Percentiles rank a stretch among this genome's conserved stretches.
Conservation (phyloP, 345 rosid genomes). For the Pistacia integerrima region DNA sequence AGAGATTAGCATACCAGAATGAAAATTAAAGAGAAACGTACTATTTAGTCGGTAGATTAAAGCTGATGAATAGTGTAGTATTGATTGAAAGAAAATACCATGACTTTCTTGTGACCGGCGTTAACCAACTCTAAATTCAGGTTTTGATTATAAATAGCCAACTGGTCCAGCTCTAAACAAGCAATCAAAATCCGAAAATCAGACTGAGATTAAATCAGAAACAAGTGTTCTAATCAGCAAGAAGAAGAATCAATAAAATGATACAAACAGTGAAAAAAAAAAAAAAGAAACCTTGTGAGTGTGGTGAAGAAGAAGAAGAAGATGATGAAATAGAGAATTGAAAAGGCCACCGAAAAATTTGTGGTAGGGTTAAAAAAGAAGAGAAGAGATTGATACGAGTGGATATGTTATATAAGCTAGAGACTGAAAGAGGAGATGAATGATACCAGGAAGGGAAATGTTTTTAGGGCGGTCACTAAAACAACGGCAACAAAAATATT, state of each 20-base stretch:
- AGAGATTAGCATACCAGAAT: no score
- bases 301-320: no score
- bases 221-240: neutral
- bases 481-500: neutral
- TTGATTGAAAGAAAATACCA: slow-evolving; percentile 33
- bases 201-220: slow-evolving; percentile 6
- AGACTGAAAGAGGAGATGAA: neutral
- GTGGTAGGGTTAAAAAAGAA: neutral
- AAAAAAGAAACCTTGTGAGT: no score
- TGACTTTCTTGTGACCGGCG: slow-evolving; percentile 39
- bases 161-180: slow-evolving; percentile 28
- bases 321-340: neutral
- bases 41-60: no score
- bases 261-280: no score
- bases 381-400: neutral
- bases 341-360: neutral
- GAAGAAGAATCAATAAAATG: no score
- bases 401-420: neutral
- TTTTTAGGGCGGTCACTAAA: slow-evolving; percentile 35
- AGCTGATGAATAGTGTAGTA: no score
- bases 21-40: no score
- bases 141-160: slow-evolving; percentile 26
- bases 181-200: neutral
- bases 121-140: slow-evolving; percentile 34
- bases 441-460: slow-evolving; percentile 15